A percentile compares a stretch with the other conserved stretches of the same genome.
phyloP scores from a whole-genome alignment of 1,284 basidiomycete genomes.

The Cystobasidium slooffiae region DNA sequence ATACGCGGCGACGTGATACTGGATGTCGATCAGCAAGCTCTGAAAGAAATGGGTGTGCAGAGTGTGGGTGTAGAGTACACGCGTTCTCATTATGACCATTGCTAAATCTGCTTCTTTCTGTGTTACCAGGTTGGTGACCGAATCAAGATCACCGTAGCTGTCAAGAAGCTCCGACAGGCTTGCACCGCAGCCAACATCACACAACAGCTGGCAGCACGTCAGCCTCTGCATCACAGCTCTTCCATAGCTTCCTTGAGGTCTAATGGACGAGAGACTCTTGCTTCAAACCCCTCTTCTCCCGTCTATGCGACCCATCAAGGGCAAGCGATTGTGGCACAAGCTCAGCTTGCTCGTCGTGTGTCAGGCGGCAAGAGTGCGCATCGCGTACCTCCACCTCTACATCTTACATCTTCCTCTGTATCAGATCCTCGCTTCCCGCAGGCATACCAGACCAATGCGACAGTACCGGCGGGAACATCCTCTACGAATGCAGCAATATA shows the following conservation, averaged over 20 bases:
- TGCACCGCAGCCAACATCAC: conserved; percentile 54
- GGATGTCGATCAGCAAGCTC: conserved; percentile 79
- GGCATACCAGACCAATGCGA: conserved; percentile 44
- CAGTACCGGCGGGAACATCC: conserved; percentile 13
- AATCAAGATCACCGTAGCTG: conserved; percentile 78
- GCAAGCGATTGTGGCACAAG: conserved; percentile 31
- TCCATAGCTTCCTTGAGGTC: conserved; percentile 23
- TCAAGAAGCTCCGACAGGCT: conserved; percentile 72
- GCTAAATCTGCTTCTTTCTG: neutral
- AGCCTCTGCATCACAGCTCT: conserved; percentile 22
- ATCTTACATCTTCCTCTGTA: conserved; percentile 49
- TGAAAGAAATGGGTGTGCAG: conserved; percentile 84
- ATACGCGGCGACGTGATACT: conserved; percentile 85
- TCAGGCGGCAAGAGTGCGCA: conserved; percentile 35
- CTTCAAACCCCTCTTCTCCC: conserved; percentile 25
- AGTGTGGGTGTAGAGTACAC: conserved; percentile 58
- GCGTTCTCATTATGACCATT: too few species aligned
- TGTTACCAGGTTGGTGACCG: conserved; percentile 73
- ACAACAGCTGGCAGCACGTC: conserved; percentile 15
- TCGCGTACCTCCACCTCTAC: conserved; percentile 52
- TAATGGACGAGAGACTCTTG: neutral
- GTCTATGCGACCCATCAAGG: conserved; percentile 5
- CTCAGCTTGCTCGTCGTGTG: conserved; percentile 32
- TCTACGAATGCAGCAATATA: conserved; percentile 31
- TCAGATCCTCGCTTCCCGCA: conserved; percentile 46